A percentile compares a stretch with the other conserved stretches of the same genome.
These are phyloP conservation scores for Clausena lansium DNA, from an alignment of 345 rosid genomes.

Conservation along the genomic window DNA sequence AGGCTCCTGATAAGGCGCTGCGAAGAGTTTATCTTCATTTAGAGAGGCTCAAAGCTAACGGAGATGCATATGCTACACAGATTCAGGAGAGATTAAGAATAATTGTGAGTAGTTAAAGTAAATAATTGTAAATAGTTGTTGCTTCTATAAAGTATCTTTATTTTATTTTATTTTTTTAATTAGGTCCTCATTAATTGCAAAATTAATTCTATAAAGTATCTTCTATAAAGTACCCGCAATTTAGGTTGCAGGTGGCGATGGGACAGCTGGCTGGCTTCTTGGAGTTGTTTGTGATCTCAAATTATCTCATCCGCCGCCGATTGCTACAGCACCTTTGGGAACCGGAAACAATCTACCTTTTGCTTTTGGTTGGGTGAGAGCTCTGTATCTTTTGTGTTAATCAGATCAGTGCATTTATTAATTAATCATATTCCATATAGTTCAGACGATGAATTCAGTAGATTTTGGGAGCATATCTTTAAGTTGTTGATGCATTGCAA, in stretches of 20 bases:
- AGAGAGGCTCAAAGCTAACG: constrained; percentile 49
- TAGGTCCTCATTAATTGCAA: neutral
- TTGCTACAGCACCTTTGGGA: constrained; percentile 94
- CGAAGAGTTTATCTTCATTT: constrained; percentile 56
- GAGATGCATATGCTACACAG: constrained; percentile 39
- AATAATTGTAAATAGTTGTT: neutral
- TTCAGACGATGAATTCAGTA: neutral
- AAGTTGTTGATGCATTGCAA: neutral
- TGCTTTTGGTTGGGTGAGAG: constrained; percentile 89
- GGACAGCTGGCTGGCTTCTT: constrained; percentile 98
- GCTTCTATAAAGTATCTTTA: neutral
- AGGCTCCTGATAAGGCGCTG: constrained; percentile 62
- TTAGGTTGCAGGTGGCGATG: constrained; percentile 99
- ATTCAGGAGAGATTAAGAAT: constrained; percentile 58
- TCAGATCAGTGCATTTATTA: neutral
- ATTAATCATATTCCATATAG: neutral
- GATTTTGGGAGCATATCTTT: neutral
- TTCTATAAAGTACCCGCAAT: neutral
- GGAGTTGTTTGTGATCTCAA: constrained; percentile 92
- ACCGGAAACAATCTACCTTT: constrained; percentile 97
- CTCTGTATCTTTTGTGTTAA: neutral
- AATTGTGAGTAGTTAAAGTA: constrained; percentile 50
- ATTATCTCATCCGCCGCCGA: constrained; percentile 80
- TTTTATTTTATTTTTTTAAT: neutral
- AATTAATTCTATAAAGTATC: neutral